Conservation (phyloP, 495 filamentous ascomycete species). For the Schizothecium vesticola region DNA sequence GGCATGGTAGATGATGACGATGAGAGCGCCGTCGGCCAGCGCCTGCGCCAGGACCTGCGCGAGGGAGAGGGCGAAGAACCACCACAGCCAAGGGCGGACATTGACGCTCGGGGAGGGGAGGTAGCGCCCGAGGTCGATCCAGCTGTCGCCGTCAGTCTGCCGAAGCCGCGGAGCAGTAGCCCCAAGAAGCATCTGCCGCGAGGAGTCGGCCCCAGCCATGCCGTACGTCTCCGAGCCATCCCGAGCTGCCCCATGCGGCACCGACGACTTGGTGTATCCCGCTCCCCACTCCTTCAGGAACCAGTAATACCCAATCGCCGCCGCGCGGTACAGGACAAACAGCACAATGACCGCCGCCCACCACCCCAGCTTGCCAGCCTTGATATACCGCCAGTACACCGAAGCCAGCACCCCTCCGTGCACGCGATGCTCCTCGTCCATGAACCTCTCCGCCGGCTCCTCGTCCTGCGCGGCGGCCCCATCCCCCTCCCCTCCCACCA, state of each 20-base stretch:
- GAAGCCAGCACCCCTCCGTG: slow-evolving; percentile 67
- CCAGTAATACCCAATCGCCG: slow-evolving; percentile 62
- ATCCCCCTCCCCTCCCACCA: slow-evolving; percentile 13
- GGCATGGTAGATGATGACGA: slow-evolving; percentile 67
- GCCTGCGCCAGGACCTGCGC: slow-evolving; percentile 52
- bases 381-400: slow-evolving; percentile 80
- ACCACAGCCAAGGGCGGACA: slow-evolving; percentile 66
- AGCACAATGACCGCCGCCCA: slow-evolving; percentile 58
- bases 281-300: slow-evolving; percentile 85
- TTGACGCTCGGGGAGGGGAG: slow-evolving; percentile 62
- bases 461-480: slow-evolving; percentile 28
- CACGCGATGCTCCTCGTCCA: slow-evolving; percentile 72
- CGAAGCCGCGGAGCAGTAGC: background rate
- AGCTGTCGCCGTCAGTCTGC: slow-evolving; percentile 23
- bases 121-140: slow-evolving; percentile 39
- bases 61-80: slow-evolving; percentile 57
- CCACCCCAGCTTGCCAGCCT: slow-evolving; percentile 65
- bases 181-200: background rate
- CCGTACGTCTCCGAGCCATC: background rate
- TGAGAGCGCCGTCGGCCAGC: slow-evolving; percentile 54
- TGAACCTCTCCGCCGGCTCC: slow-evolving; percentile 65
- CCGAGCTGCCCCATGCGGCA: background rate
- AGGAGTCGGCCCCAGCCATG: background rate
- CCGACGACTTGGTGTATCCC: slow-evolving; percentile 46
- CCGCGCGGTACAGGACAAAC: slow-evolving; percentile 54